These are phyloP conservation scores for Lichtheimia ornata DNA, from an alignment of 371 early-diverging fungal species.

Conservation along the genomic window DNA sequence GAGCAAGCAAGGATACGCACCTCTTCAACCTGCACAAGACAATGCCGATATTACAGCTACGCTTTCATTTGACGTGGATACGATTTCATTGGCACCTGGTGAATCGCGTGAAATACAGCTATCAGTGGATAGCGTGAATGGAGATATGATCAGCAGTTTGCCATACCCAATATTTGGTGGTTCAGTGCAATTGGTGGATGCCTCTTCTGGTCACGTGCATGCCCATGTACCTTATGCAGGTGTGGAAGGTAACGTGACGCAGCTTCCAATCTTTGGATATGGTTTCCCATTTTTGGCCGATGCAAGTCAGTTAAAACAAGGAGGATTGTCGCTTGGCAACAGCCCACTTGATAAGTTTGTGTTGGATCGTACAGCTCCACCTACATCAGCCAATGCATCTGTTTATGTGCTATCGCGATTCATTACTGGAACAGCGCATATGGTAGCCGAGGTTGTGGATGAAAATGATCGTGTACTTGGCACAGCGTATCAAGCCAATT, in stretches of 20 bases:
- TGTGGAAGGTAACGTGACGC: conserved; percentile 46
- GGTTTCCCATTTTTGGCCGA: conserved; percentile 23
- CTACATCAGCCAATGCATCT: background rate
- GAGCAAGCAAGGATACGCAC: conserved; percentile 21
- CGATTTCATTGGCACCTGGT: conserved; percentile 43
- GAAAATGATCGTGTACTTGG: conserved; percentile 5
- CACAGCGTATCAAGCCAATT: background rate
- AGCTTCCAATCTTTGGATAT: conserved; percentile 49
- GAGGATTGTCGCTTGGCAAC: background rate
- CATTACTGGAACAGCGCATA: conserved; percentile 12
- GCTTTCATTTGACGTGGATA: conserved; percentile 26
- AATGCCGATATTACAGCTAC: conserved; percentile 27
- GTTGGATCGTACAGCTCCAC: background rate
- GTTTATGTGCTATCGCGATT: conserved; percentile 9
- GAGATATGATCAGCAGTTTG: background rate
- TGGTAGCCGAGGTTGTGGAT: conserved; percentile 11
- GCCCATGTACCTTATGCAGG: conserved; percentile 61
- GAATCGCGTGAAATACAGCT: conserved; percentile 26
- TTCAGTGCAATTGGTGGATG: conserved; percentile 22
- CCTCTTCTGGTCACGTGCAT: conserved; percentile 19
- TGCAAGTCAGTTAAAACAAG: background rate
- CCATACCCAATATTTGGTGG: conserved; percentile 48
- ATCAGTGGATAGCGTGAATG: conserved; percentile 9
- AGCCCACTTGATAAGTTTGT: background rate
- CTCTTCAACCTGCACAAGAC: conserved; percentile 26